phyloP scores from a whole-genome alignment of 805 yeast species.

The baker's yeast (Saccharomyces cerevisiae) region DNA sequence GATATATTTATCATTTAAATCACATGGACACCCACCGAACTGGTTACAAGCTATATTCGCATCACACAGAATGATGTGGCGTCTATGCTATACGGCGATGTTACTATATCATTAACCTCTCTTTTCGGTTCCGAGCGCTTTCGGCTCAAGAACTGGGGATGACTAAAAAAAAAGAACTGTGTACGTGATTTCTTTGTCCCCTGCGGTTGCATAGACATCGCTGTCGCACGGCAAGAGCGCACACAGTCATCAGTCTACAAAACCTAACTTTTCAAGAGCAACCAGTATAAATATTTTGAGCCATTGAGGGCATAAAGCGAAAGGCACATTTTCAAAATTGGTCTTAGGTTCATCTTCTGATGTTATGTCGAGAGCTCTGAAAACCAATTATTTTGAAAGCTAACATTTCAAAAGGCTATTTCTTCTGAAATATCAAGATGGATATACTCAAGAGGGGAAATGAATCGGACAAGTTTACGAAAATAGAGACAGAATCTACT shows the following conservation, averaged over 20 bases:
- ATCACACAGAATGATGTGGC: too few species aligned
- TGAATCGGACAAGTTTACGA: constrained; percentile 1
- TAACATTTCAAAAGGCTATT: too few species aligned
- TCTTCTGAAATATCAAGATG: not conserved
- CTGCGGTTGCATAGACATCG: not conserved
- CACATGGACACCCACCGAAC: too few species aligned
- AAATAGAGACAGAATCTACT: constrained; percentile 3
- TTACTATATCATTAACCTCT: too few species aligned
- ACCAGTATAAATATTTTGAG: not conserved
- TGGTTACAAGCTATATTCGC: too few species aligned
- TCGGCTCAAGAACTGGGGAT: not conserved
- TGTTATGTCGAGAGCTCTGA: not conserved
- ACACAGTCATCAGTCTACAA: not conserved
- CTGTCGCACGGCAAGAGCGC: not conserved
- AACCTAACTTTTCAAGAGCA: not conserved
- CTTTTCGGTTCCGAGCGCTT: not conserved
- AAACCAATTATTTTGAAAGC: not conserved
- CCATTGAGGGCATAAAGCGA: not conserved
- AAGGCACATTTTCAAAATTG: not conserved
- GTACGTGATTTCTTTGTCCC: not conserved
- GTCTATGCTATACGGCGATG: too few species aligned
- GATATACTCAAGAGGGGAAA: not conserved
- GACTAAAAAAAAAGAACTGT: not conserved
- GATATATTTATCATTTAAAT: too few species aligned
- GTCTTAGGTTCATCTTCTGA: not conserved